phyloP scores from a whole-genome alignment of 2,329 filamentous ascomycete species.

The Fusarium sacchari region DNA sequence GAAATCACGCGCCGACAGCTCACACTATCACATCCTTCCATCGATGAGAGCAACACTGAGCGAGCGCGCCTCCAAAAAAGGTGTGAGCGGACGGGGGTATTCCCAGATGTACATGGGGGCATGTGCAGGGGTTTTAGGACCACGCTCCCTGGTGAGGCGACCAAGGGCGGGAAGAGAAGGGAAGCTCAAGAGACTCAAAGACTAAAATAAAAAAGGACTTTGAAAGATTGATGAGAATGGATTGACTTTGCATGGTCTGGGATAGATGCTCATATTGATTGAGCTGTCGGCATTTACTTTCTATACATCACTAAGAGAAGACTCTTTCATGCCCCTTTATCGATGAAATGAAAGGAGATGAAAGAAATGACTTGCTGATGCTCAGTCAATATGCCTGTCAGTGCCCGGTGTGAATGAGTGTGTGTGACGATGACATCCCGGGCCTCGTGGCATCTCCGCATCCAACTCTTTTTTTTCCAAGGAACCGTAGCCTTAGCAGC shows the following conservation, averaged over 20 bases:
- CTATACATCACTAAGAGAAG: background rate
- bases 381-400: constrained; percentile 16
- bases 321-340: background rate
- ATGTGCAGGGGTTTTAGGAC: constrained; percentile 22
- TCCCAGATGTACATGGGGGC: constrained; percentile 14
- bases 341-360: background rate
- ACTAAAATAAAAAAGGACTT: background rate
- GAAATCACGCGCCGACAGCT: constrained; percentile 2
- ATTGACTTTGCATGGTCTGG: background rate
- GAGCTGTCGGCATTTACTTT: background rate
- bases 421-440: constrained; percentile 39
- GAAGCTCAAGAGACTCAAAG: background rate
- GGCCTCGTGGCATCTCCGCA: constrained; percentile 38
- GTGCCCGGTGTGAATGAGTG: constrained; percentile 16
- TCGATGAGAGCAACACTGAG: background rate
- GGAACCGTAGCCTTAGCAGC: constrained; percentile 3
- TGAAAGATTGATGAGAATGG: background rate
- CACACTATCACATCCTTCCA: background rate
- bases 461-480: constrained; percentile 29
- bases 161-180: constrained; percentile 15
- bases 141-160: constrained; percentile 21
- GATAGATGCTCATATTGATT: background rate
- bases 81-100: constrained; percentile 35
- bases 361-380: constrained; percentile 13
- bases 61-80: constrained; percentile 20